Evolutionary conservation across 257 asterid species (phyloP).

Genomic region (Lycium barbarum): DNA sequence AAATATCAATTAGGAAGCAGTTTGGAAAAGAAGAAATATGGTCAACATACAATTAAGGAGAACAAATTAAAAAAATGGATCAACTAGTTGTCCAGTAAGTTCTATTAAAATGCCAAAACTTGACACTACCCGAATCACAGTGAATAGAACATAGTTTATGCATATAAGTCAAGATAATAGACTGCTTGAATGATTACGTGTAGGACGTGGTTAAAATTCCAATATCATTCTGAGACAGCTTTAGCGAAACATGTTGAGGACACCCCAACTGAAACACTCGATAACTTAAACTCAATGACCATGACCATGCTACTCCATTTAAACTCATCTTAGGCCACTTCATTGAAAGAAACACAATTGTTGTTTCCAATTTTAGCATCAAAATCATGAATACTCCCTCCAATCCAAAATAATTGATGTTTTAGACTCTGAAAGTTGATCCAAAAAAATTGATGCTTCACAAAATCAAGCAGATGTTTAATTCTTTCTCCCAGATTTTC

Average conservation of each 20-base stretch:
- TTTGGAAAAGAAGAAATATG: slow-evolving; percentile 5
- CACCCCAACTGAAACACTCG: background rate
- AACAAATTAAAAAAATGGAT: background rate
- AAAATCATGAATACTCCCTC: background rate
- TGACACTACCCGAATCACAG: background rate
- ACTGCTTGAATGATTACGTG: background rate
- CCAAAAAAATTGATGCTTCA: too few relatives aligned
- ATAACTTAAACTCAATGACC: background rate
- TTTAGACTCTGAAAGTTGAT: too few relatives aligned
- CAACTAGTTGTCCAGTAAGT: background rate
- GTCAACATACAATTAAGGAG: background rate
- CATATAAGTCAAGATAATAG: background rate
- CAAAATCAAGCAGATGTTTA: too few relatives aligned
- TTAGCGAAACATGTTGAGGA: slow-evolving; percentile 4
- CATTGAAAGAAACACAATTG: background rate
- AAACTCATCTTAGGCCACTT: background rate
- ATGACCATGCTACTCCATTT: background rate
- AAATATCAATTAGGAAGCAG: background rate
- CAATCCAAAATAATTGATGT: too few relatives aligned
- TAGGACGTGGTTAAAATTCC: background rate
- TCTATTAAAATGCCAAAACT: background rate
- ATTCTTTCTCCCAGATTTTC: too few relatives aligned
- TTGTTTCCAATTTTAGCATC: background rate
- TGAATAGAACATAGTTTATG: background rate
- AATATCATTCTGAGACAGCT: slow-evolving; percentile 10